Percentiles rank a stretch among this genome's conserved stretches.
Evolutionary conservation across 805 yeast species (phyloP).

Genomic region (Candida xyloterini): DNA sequence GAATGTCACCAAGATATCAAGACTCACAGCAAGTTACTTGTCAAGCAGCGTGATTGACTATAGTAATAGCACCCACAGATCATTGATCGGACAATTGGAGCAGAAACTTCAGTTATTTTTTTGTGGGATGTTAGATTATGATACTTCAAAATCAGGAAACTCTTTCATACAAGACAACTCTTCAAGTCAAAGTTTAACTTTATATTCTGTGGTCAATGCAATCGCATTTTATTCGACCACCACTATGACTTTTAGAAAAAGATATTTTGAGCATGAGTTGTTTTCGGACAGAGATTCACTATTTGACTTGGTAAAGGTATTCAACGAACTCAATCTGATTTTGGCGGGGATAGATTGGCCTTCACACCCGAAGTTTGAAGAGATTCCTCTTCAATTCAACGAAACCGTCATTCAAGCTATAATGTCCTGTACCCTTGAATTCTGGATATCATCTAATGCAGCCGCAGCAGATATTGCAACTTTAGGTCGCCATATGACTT

Average conservation of each 20-base stretch:
- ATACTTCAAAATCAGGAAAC: not conserved
- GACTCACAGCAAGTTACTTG: conserved; percentile 37
- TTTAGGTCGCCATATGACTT: conserved; percentile 43
- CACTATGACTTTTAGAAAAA: conserved; percentile 58
- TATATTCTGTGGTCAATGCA: conserved; percentile 53
- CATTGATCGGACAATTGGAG: conserved; percentile 36
- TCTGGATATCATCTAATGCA: conserved; percentile 67
- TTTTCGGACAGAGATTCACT: conserved; percentile 50
- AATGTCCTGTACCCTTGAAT: conserved; percentile 53
- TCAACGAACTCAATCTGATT: conserved; percentile 32
- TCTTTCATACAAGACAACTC: not conserved
- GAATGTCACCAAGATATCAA: conserved; percentile 28
- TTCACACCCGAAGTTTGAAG: conserved; percentile 38
- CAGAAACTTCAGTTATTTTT: not conserved
- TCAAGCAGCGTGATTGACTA: conserved; percentile 36
- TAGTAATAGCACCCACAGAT: conserved; percentile 35
- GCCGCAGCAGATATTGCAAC: conserved; percentile 49
- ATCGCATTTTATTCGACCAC: conserved; percentile 53
- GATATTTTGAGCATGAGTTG: conserved; percentile 60
- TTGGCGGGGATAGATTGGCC: conserved; percentile 16
- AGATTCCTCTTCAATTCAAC: conserved; percentile 43
- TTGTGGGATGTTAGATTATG: not conserved
- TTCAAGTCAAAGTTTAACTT: conserved; percentile 37
- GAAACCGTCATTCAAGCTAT: conserved; percentile 54
- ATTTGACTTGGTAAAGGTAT: conserved; percentile 47